Percentiles rank a stretch among this genome's conserved stretches.
These are phyloP conservation scores for Mycosarcoma maydis DNA, from an alignment of 1,284 basidiomycete species.

Conservation along the genomic window DNA sequence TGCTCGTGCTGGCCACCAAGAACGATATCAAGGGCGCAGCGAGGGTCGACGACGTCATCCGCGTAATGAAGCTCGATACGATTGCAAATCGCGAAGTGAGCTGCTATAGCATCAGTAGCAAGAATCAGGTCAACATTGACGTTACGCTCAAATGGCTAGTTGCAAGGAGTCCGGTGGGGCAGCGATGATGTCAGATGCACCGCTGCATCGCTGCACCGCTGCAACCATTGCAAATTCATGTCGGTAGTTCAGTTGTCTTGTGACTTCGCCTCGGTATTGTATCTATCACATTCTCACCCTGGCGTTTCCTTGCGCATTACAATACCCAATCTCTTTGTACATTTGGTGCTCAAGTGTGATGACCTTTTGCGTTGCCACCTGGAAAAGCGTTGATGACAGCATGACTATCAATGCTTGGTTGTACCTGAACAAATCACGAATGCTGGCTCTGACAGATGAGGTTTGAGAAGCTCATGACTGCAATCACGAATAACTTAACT, in stretches of 20 bases:
- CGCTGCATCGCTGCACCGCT: too few species aligned
- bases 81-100: constrained; percentile 74
- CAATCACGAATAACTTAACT: too few species aligned
- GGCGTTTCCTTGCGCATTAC: background rate
- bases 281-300: background rate
- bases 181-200: constrained; percentile 20
- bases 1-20: constrained; percentile 96
- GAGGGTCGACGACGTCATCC: constrained; percentile 85
- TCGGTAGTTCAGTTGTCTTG: too few species aligned
- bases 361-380: background rate
- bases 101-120: constrained; percentile 75
- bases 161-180: constrained; percentile 53
- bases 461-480: too few species aligned
- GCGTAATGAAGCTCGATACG: constrained; percentile 73
- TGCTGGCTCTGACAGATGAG: too few species aligned
- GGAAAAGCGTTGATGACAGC: too few species aligned
- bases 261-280: too few species aligned
- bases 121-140: constrained; percentile 87
- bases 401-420: too few species aligned
- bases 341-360: background rate
- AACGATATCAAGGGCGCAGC: constrained; percentile 86
- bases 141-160: constrained; percentile 71
- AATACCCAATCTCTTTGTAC: constrained; percentile 12
- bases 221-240: background rate
- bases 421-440: too few species aligned